phyloP scores from a whole-genome alignment of 2,329 filamentous ascomycete species.

The Acrodontium crateriforme region DNA sequence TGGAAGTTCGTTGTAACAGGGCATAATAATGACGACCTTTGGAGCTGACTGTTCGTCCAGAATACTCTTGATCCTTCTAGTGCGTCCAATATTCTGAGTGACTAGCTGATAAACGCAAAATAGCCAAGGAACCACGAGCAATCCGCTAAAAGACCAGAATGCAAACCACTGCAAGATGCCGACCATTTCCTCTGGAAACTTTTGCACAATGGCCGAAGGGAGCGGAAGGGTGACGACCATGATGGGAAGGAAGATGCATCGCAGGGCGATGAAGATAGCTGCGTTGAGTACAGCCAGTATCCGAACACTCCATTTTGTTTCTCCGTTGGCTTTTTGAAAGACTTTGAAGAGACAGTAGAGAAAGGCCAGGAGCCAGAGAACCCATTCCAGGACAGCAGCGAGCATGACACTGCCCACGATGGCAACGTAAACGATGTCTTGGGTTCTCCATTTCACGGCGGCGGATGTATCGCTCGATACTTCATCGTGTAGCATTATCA shows the following conservation, averaged over 20 bases:
- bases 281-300: slow-evolving; percentile 65
- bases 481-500: no score
- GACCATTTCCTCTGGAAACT: slow-evolving; percentile 60
- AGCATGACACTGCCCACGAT: slow-evolving; percentile 73
- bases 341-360: slow-evolving; percentile 83
- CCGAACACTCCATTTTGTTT: slow-evolving; percentile 58
- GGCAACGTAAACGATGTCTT: slow-evolving; percentile 69
- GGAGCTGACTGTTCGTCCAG: slow-evolving; percentile 76
- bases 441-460: slow-evolving; percentile 14
- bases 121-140: slow-evolving; percentile 80
- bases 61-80: slow-evolving; percentile 67
- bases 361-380: slow-evolving; percentile 89
- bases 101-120: slow-evolving; percentile 87
- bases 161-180: slow-evolving; percentile 79
- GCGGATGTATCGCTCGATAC: no score
- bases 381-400: slow-evolving; percentile 80
- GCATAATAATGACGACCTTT: slow-evolving; percentile 94
- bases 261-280: slow-evolving; percentile 56
- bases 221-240: slow-evolving; percentile 89
- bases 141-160: slow-evolving; percentile 79
- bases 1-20: slow-evolving; percentile 84
- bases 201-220: slow-evolving; percentile 53
- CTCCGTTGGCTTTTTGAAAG: slow-evolving; percentile 55
- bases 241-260: slow-evolving; percentile 83
- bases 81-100: slow-evolving; percentile 70